Evolutionary conservation across 2,329 filamentous ascomycete species (phyloP), one percentile per base, ranked within the genome.

Genomic region (Hypoxylon sp.): DNA sequence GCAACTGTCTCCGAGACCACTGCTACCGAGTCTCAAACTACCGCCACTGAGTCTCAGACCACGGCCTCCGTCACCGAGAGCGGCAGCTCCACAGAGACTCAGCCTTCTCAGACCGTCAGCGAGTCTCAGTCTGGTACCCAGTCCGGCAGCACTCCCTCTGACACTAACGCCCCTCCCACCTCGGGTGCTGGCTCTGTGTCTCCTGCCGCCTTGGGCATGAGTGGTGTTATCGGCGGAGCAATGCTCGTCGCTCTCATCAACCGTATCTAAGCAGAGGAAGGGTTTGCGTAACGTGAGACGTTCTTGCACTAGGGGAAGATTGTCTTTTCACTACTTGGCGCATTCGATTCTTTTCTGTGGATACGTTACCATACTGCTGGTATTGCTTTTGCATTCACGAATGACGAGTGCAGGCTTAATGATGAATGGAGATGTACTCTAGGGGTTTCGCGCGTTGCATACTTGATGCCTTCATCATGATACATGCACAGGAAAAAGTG

Each of bases 341-440:
- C 37, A 21, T 62, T 67, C 48, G 47, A 57, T 63, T 65, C 43
- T 56, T 67, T 67, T 69, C 67, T 61, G 57, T 61, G 60, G 64
- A 65, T 69, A 69, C 64, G 55, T 52, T 60, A 50, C 64, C 61
- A 63, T 64, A 67, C 37, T 67, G 45, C 43, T 63, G 61, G 64
- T 58, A 63, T 53, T 51, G 48, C 55, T 57, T 69, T 68, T 53
- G 56, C 51, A 61, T 56, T 51, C 54, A 61, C 54, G 46, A 50
- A 58, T 45, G 58, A 67, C 45, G 58, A 63, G 25, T 8, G 58
- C 61, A 60, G 61, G 51, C n/a, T 63, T 65, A 58, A 68, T 63
- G 64, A 60, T 23, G 46, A 54, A 59, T 29, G 56, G 54, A 46
- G 41, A 61, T 65, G 64, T 64, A 70, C 55, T 63, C 47, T 70